Evolutionary conservation across 257 asterid species (phyloP), one percentile per base, ranked within the genome.

Genomic region (Penstemon barbatus): DNA sequence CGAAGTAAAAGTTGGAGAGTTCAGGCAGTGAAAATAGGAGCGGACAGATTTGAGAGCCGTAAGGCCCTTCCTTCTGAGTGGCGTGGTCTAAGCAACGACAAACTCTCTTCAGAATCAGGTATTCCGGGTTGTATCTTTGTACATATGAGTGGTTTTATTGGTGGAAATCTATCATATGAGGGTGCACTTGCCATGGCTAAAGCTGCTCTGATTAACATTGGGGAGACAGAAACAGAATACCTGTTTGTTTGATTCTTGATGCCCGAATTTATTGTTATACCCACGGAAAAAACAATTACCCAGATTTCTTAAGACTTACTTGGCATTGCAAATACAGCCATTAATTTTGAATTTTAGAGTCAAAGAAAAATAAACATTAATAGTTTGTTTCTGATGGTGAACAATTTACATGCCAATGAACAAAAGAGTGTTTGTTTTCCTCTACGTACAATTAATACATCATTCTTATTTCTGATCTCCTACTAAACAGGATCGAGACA

Each of bases 171-270:
- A 60, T 86, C 84, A 4, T 86, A 65, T 1, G 92, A 87, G 42
- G 98, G 98, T 39, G 98, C 97, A 33, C 78, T 89, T 57, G 85
- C 87, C 10, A 87, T 92, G 97, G 96, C 98, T 42, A 84, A 82
- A 80, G 86, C 92, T 59, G 95, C 86, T 91, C 64, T 87, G 81
- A 82, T 19, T 55, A 10, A 41, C 57, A 72, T 45, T 52, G 69
- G 19, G 36, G 41, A 10, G 49, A 57, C n/a, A 10, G n/a, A n/a
- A n/a, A n/a, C n/a, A n/a, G 13, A 18, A 58, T 57, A 39, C 0
- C 6, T 50, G 48, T 8, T 46, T 38, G 50, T 48, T 40, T 15
- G 18, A 13, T 7, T 33, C 51, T 4, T n/a, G 44, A 42, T n/a
- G n/a, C n/a, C n/a, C n/a, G n/a, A n/a, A n/a, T n/a, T n/a, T n/a